A percentile compares a stretch with the other conserved stretches of the same genome.
phyloP scores from a whole-genome alignment of 768 basidiomycete genomes.

The Punctularia strigosozonata region DNA sequence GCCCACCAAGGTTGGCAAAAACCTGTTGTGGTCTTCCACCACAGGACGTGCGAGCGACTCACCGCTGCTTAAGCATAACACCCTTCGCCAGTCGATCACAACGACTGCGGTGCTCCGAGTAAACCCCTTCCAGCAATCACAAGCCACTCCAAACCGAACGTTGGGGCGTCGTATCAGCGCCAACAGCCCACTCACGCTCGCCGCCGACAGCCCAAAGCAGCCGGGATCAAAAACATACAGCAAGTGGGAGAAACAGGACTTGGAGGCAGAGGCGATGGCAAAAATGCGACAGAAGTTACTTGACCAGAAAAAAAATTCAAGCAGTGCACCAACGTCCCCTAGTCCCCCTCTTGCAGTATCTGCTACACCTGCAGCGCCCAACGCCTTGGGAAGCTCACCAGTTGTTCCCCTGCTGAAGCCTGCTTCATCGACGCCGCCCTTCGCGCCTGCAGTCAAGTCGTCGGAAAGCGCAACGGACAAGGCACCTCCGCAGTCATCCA shows the following conservation, averaged over 20 bases:
- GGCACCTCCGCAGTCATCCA: too few relatives aligned
- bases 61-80: constrained; percentile 15
- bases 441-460: constrained; percentile 1
- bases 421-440: neutral
- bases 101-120: constrained; percentile 30
- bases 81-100: constrained; percentile 35
- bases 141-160: constrained; percentile 14
- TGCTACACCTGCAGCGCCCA: constrained; percentile 2
- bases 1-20: constrained; percentile 41
- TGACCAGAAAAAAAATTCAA: constrained; percentile 31
- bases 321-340: too few relatives aligned
- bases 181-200: constrained; percentile 15
- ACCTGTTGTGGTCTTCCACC: constrained; percentile 56
- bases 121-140: constrained; percentile 35
- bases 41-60: constrained; percentile 19
- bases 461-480: constrained; percentile 2
- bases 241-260: constrained; percentile 81
- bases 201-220: constrained; percentile 46
- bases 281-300: constrained; percentile 48
- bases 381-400: constrained; percentile 8
- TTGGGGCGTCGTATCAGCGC: constrained; percentile 25
- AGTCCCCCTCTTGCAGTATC: neutral
- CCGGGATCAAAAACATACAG: constrained; percentile 38
- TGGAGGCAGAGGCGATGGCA: constrained; percentile 70
- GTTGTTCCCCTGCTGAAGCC: constrained; percentile 5